Evolutionary conservation across 805 yeast species (phyloP).

Genomic region (Yarrowia hollandica): DNA sequence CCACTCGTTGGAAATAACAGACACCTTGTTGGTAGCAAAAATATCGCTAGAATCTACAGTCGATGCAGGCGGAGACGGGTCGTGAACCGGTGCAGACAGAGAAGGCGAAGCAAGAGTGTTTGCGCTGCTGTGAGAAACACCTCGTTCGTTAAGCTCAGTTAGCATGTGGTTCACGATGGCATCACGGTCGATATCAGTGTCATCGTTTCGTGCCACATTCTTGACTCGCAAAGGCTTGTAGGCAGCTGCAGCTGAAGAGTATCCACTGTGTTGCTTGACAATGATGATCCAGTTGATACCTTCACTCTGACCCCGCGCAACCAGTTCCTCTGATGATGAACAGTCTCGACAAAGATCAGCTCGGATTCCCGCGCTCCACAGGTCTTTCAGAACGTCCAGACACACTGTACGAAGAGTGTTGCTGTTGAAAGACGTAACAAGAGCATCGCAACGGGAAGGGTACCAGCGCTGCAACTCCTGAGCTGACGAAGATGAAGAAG

Average conservation of each 20-base stretch:
- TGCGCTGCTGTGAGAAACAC: conserved; percentile 5
- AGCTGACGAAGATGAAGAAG: conserved; percentile 16
- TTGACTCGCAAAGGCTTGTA: conserved; percentile 77
- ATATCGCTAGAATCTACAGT: neutral
- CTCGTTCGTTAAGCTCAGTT: conserved; percentile 37
- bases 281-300: conserved; percentile 77
- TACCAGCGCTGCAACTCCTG: conserved; percentile 44
- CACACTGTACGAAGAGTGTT: conserved; percentile 60
- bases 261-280: conserved; percentile 64
- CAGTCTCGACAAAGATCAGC: conserved; percentile 58
- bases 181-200: conserved; percentile 68
- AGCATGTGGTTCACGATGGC: conserved; percentile 57
- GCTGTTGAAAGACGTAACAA: conserved; percentile 68
- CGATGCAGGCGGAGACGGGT: conserved; percentile 3
- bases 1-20: conserved; percentile 71
- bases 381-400: conserved; percentile 56
- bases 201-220: conserved; percentile 59
- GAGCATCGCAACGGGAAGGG: conserved; percentile 73
- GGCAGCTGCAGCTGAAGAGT: conserved; percentile 46
- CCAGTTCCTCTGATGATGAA: conserved; percentile 59
- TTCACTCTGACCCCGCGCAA: conserved; percentile 61
- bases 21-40: conserved; percentile 31
- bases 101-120: neutral
- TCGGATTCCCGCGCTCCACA: conserved; percentile 79
- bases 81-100: neutral